Conservation (phyloP, 2,329 filamentous ascomycete species). For the Mycosphaerella arachidis region DNA sequence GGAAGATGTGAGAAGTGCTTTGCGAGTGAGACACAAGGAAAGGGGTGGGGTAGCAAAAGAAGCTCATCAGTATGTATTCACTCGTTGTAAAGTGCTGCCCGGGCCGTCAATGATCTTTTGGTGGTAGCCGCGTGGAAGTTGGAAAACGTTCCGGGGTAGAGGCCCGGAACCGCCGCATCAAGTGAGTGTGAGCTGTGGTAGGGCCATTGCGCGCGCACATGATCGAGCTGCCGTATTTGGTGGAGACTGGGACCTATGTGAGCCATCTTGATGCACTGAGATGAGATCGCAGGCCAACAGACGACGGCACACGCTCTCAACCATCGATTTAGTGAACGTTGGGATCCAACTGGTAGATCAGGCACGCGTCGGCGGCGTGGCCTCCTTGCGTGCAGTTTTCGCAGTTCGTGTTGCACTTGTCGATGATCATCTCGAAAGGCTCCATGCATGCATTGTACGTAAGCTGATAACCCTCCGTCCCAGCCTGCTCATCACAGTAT, state of each 20-base stretch:
- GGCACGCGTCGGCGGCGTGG: background rate
- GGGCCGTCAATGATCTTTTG: background rate
- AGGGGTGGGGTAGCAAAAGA: background rate
- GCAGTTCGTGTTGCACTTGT: background rate
- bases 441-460: background rate
- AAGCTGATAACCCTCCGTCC: background rate
- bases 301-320: background rate
- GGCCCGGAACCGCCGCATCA: background rate
- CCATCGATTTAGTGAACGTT: background rate
- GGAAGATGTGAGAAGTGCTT: constrained; percentile 1
- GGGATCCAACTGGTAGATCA: background rate
- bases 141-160: background rate
- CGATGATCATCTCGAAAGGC: background rate
- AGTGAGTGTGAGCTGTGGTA: background rate
- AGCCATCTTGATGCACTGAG: background rate
- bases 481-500: background rate
- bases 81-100: background rate
- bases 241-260: background rate
- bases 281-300: background rate
- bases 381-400: background rate
- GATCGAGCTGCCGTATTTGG: background rate
- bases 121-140: background rate
- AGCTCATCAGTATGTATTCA: background rate
- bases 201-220: background rate
- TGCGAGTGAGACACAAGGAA: background rate